Base-by-base conservation (phyloP, 2,329 filamentous ascomycete genomes). In the Aspergillus brunneoviolaceus region DNA sequence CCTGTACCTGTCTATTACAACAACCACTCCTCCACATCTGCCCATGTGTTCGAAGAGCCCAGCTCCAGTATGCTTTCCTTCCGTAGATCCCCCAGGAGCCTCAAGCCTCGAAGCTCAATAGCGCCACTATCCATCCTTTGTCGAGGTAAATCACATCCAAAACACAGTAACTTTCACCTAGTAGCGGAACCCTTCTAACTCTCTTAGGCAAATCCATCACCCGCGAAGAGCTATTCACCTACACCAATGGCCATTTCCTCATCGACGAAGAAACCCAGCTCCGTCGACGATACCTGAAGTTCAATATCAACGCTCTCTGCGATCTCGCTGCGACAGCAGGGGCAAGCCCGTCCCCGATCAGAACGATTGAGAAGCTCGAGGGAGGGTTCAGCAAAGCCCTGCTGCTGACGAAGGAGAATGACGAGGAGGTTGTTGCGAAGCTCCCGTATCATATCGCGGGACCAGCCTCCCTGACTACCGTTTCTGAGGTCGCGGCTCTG, bases 361-460 rank as follows among this genome's bases (percentile, higher is more conserved):
- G 19, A 50, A 55, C 53, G 19, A 63, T 69, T 29, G 58, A 63
- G 10, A 72, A 71, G 55, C 59, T 71, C 60, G 71, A 76, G 57
- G 70, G 73, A 21, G 67, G 67, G 2, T 74, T 74, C 54, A 72
- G 65, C 61, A 76, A 74, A 55, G 72, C 68, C 48, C 61, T 75
- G 14, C 39, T 72, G 3, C 65, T 76, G 60, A 68, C 16, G 54
- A 74, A 61, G 49, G 61, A 60, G 19, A 63, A 75, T 60, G 69
- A 69, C 27, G 64, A 33, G 2, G 69, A 74, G 51, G 57, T 74
- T 2, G 66, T 76, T 55, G 73, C 71, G 2, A 74, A 74, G 23
- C 66, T 75, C 35, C 71, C 72, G 0, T 74, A 65, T 59, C 69
- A 48, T 7, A 71, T 69, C 63, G 65, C 71, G 54, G 72, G 72